Percentiles rank a stretch among this genome's conserved stretches.
phyloP scores from a whole-genome alignment of 768 basidiomycete species.

The Amanita brunnescens region DNA sequence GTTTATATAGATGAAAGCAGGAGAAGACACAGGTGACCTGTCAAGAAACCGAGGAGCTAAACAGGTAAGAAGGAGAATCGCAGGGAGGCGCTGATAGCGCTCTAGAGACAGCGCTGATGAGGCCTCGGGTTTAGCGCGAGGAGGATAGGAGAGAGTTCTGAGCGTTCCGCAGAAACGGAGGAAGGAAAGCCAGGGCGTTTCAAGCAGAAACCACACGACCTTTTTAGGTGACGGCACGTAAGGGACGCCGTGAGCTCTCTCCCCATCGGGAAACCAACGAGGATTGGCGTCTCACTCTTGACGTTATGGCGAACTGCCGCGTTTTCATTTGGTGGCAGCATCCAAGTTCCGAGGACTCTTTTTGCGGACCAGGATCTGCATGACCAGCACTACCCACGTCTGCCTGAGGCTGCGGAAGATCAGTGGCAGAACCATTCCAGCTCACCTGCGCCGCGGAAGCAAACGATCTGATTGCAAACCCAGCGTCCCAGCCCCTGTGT shows the following conservation, averaged over 20 bases:
- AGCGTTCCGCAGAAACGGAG: conserved; percentile 9
- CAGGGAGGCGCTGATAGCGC: conserved; percentile 1
- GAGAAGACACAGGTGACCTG: neutral
- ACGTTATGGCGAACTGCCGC: conserved; percentile 21
- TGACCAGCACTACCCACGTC: neutral
- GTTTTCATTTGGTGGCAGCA: neutral
- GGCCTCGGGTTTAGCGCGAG: conserved; percentile 9
- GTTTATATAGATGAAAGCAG: neutral
- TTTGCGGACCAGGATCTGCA: neutral
- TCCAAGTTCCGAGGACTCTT: neutral
- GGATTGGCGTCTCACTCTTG: conserved; percentile 23
- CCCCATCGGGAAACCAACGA: conserved; percentile 14
- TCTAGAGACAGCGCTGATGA: neutral
- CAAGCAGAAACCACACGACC: conserved; percentile 5
- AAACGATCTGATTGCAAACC: neutral
- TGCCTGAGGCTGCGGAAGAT: neutral
- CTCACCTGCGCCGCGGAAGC: neutral
- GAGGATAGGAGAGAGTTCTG: neutral
- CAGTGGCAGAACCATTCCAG: neutral
- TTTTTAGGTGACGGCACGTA: conserved; percentile 12
- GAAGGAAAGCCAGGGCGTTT: conserved; percentile 13
- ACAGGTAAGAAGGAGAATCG: neutral
- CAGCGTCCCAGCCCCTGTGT: neutral
- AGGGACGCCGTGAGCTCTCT: conserved; percentile 18
- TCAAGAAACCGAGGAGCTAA: conserved; percentile 4